These are phyloP conservation scores for Nicotiana attenuata DNA, from an alignment of 257 asterid species.

Conservation along the genomic window DNA sequence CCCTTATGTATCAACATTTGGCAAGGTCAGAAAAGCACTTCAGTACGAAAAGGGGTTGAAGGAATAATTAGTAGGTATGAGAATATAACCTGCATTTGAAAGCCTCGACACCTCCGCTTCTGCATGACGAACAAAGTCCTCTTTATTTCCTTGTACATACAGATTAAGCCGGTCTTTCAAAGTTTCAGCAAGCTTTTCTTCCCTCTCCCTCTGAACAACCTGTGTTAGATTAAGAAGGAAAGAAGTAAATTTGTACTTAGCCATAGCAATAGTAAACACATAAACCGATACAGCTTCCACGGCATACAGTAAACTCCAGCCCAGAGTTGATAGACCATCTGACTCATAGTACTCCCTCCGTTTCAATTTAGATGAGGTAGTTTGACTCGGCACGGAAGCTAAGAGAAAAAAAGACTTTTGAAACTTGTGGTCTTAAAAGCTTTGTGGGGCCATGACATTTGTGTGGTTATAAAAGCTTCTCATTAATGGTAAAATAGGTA, in stretches of 20 bases:
- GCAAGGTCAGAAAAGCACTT: background rate
- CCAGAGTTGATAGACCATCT: no score
- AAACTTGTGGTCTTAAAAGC: no score
- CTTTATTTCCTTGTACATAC: slow-evolving; percentile 89
- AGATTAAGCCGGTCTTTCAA: slow-evolving; percentile 76
- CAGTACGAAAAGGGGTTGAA: background rate
- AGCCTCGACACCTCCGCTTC: slow-evolving; percentile 84
- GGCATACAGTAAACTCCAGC: background rate
- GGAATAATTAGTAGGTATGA: background rate
- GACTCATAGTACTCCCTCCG: no score
- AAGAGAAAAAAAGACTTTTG: no score
- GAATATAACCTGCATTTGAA: slow-evolving; percentile 72
- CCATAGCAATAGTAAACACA: background rate
- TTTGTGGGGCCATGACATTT: no score
- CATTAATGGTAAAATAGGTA: no score
- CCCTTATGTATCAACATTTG: background rate
- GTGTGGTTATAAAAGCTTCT: no score
- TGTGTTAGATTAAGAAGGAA: slow-evolving; percentile 26
- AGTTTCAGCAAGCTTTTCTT: slow-evolving; percentile 81
- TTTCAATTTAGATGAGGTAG: no score
- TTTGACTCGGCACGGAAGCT: no score
- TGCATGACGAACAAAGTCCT: slow-evolving; percentile 63
- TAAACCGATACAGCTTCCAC: background rate
- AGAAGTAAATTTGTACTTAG: background rate
- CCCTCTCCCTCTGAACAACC: slow-evolving; percentile 91